Base-by-base conservation (phyloP, 192 early-diverging fungal species). In the Rhizoclosmatium globosum region DNA sequence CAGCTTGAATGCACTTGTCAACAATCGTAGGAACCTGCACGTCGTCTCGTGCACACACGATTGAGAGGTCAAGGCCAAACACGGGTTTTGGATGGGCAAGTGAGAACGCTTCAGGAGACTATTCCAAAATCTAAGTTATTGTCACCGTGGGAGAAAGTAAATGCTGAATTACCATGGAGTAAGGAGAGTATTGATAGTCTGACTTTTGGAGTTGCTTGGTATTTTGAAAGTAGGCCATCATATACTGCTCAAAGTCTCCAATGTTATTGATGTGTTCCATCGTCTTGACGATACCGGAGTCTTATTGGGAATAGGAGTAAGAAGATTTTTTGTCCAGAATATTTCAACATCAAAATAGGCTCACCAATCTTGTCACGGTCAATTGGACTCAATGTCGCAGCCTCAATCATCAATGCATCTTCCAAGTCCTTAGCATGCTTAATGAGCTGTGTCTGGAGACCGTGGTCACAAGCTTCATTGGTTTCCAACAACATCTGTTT, bases 391-490 rank as follows among this genome's bases (percentile, higher is more conserved):
- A 96, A 68, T 23, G 88, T 88, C 1, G 83, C 84, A 6, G 93
- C 94, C 79, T 96, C 94, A 2, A 85, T 80, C 82, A 93, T 85
- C 56, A 97, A 81, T 1, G 92, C 86, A 45, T 91, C 85, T 79
- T 98, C 97, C 77, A 92, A 93, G 3, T 90, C 88, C 19, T 80
- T 48, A 1, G 81, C 78, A 59, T 86, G 81, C 39, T 43, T 64
- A 41, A 53, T 41, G 17, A 85, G 71, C 57, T 83, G 79, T 77
- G 92, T 92, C 78, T 94, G 92, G 4, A 98, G 80, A 4, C 92
- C 92, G 60, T 92, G 81, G 79, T 95, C 94, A 65, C 94, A 93
- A 72, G 96, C 94, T 75, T 96, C 95, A 53, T 92, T 92, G 2
- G 93, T 91, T 3, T 92, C 92, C 86, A 97, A 95, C 7, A 95